These are phyloP conservation scores for Geoglossum cookeanum DNA, from an alignment of 2,329 filamentous ascomycete genomes.

Conservation along the genomic window DNA sequence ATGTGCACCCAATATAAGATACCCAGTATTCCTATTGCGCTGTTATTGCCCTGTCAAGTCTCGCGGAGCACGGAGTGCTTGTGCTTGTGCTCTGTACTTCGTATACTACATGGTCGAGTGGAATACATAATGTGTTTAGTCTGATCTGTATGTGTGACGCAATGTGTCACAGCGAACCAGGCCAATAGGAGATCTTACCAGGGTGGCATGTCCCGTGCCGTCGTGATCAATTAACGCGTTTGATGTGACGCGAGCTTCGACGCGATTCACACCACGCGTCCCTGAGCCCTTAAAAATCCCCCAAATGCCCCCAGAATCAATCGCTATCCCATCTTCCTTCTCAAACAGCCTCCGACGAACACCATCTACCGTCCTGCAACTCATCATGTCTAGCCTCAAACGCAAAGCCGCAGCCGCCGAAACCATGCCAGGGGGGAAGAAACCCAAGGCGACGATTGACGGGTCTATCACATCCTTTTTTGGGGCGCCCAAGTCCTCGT, in stretches of 20 bases:
- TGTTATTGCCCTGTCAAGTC: too few species aligned
- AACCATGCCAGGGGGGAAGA: constrained; percentile 25
- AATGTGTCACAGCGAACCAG: not conserved
- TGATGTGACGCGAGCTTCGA: not conserved
- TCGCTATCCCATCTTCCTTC: not conserved
- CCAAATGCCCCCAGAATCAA: not conserved
- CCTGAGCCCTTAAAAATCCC: too few species aligned
- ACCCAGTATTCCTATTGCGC: too few species aligned
- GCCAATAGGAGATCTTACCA: not conserved
- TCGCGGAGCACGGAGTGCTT: too few species aligned
- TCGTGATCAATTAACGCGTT: not conserved
- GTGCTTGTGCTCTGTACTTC: too few species aligned
- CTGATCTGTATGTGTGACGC: too few species aligned
- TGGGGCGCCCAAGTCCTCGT: constrained; percentile 38
- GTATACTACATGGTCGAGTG: too few species aligned
- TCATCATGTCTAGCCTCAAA: constrained; percentile 20
- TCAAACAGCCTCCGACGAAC: not conserved
- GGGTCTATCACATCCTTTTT: constrained; percentile 84
- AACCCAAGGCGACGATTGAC: constrained; percentile 32
- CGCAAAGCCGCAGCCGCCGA: constrained; percentile 28
- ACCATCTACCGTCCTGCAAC: not conserved
- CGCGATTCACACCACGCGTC: not conserved
- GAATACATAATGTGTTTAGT: too few species aligned
- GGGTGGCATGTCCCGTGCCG: not conserved
- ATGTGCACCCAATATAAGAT: too few species aligned